Percentiles rank a stretch among this genome's conserved stretches.
Conservation (phyloP, 495 filamentous ascomycete species). For the Penicillium samsonianum region DNA sequence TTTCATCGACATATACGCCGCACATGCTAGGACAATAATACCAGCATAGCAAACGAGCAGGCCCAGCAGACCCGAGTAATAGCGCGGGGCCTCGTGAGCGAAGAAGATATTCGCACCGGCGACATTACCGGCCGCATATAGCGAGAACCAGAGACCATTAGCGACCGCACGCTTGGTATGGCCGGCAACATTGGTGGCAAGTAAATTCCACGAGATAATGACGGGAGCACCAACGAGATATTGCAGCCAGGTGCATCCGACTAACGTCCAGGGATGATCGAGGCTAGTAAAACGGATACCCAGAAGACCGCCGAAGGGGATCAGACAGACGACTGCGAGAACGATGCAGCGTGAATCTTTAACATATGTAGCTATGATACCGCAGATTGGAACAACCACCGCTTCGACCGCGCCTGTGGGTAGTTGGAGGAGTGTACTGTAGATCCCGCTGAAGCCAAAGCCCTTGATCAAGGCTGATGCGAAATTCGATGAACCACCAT, state of each 20-base stretch:
- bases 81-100: conserved; percentile 37
- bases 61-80: conserved; percentile 37
- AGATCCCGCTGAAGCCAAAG: conserved; percentile 38
- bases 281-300: conserved; percentile 46
- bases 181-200: conserved; percentile 61
- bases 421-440: conserved; percentile 47
- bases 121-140: conserved; percentile 44
- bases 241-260: conserved; percentile 56
- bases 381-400: conserved; percentile 38
- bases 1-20: conserved; percentile 32
- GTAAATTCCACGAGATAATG: conserved; percentile 57
- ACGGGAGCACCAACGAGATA: conserved; percentile 47
- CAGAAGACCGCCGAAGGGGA: conserved; percentile 42
- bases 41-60: conserved; percentile 40
- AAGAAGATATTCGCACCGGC: conserved; percentile 50
- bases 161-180: conserved; percentile 64
- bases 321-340: conserved; percentile 34
- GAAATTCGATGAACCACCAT: conserved; percentile 50
- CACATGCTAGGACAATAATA: conserved; percentile 29
- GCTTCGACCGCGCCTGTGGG: conserved; percentile 50
- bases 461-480: conserved; percentile 49
- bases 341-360: conserved; percentile 46
- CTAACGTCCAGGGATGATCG: conserved; percentile 50
- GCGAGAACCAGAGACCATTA: conserved; percentile 41
- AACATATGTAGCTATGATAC: conserved; percentile 41